Percentiles rank a stretch among this genome's conserved stretches.
phyloP scores from a whole-genome alignment of 1,284 basidiomycete species.

The Gymnopus androsaceus region DNA sequence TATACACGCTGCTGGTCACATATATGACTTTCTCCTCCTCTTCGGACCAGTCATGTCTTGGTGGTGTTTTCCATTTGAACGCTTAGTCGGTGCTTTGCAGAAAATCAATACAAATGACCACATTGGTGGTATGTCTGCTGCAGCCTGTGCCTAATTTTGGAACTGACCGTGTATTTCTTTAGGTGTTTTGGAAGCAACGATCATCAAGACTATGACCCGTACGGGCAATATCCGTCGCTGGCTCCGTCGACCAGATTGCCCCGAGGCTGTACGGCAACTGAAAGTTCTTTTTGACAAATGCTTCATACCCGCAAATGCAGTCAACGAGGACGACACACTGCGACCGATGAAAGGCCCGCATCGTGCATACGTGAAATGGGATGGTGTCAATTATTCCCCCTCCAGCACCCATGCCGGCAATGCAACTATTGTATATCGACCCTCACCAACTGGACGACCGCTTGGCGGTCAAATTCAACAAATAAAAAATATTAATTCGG shows the following conservation, averaged over 20 bases:
- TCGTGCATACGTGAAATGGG: constrained; percentile 17
- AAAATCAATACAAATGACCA: constrained; percentile 20
- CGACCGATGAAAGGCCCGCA: background rate
- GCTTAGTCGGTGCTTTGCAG: constrained; percentile 23
- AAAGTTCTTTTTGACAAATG: constrained; percentile 24
- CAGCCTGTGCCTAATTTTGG: background rate
- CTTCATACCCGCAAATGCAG: constrained; percentile 10
- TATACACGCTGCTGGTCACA: constrained; percentile 24
- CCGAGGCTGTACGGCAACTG: constrained; percentile 20
- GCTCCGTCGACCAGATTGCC: constrained; percentile 24
- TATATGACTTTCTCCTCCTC: constrained; percentile 18
- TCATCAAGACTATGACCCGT: constrained; percentile 19
- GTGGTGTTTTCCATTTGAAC: constrained; percentile 27
- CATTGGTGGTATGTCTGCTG: background rate
- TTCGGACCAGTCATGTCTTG: constrained; percentile 27
- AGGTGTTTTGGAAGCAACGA: constrained; percentile 18
- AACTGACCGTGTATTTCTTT: constrained; percentile 14
- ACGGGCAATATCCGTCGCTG: constrained; percentile 17
- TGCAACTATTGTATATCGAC: too few species aligned
- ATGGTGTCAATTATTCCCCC: constrained; percentile 17
- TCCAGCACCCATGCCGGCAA: constrained; percentile 23
- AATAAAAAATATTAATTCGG: constrained; percentile 6
- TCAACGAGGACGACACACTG: constrained; percentile 2
- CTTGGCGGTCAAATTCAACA: background rate
- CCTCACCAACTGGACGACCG: background rate